phyloP scores from a whole-genome alignment of 1,284 basidiomycete genomes.

The Cystobasidium pallidum region DNA sequence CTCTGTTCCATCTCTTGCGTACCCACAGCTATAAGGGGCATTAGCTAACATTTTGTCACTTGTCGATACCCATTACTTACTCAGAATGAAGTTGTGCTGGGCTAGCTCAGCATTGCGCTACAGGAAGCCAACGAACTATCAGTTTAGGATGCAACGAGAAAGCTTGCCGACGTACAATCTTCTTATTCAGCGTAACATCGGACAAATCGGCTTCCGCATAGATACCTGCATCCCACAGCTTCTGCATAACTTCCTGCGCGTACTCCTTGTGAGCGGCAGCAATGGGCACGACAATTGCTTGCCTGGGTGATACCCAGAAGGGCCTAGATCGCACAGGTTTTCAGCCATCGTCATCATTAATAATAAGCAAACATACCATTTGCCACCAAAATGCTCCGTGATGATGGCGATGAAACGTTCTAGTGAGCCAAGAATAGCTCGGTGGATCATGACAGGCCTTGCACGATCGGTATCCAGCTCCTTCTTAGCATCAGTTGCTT shows the following conservation, averaged over 20 bases:
- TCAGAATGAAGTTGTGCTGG: conserved; percentile 96
- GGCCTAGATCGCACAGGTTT: conserved; percentile 64
- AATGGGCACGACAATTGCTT: conserved; percentile 92
- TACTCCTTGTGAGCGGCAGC: conserved; percentile 88
- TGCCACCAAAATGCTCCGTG: conserved; percentile 95
- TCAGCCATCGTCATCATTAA: conserved; percentile 4
- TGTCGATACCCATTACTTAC: conserved; percentile 60
- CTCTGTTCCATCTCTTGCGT: conserved; percentile 82
- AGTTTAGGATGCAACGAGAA: no score
- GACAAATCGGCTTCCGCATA: conserved; percentile 91
- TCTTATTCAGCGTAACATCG: conserved; percentile 92
- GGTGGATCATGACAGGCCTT: conserved; percentile 96
- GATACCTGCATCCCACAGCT: conserved; percentile 72
- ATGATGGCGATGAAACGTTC: conserved; percentile 97
- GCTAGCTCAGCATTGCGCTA: conserved; percentile 62
- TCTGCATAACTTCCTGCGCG: conserved; percentile 74
- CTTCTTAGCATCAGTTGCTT: conserved; percentile 57
- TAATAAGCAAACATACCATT: conserved; percentile 71
- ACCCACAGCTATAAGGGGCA: conserved; percentile 73
- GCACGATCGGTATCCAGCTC: conserved; percentile 65
- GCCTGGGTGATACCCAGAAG: conserved; percentile 96
- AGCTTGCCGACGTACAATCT: conserved; percentile 63
- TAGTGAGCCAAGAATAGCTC: conserved; percentile 90
- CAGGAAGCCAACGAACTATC: no score
- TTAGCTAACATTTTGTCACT: conserved; percentile 19